Conservation (phyloP, 2,329 filamentous ascomycete species). For the Diaporthe longicolla region DNA sequence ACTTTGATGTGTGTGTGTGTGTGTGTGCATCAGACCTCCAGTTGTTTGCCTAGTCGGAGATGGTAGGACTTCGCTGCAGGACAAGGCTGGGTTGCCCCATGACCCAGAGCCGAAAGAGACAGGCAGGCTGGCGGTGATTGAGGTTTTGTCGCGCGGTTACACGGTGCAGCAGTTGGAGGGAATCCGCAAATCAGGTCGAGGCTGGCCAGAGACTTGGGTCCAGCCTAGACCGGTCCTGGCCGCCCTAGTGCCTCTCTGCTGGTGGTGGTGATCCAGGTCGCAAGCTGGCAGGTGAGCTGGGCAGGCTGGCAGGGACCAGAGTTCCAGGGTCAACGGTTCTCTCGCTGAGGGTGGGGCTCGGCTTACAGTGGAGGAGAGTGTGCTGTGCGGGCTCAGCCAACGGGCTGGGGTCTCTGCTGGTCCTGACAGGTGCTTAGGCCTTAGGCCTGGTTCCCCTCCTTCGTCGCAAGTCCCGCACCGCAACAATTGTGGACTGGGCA, state of each 20-base stretch:
- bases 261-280: conserved; percentile 6
- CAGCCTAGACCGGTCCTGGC: conserved; percentile 31
- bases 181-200: conserved; percentile 38
- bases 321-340: conserved; percentile 16
- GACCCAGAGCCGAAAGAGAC: background rate
- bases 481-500: conserved; percentile 31
- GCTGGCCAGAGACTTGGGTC: conserved; percentile 35
- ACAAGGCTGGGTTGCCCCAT: conserved; percentile 3
- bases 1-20: background rate
- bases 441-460: conserved; percentile 24
- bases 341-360: conserved; percentile 8
- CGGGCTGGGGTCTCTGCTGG: conserved; percentile 20
- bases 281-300: background rate
- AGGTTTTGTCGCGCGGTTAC: conserved; percentile 42
- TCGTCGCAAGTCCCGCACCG: conserved; percentile 34
- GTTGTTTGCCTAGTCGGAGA: background rate
- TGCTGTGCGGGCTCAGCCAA: conserved; percentile 28
- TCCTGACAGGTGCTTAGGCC: background rate
- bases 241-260: background rate
- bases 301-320: conserved; percentile 16
- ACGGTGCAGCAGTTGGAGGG: conserved; percentile 9
- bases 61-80: background rate
- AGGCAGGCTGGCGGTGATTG: background rate
- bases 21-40: background rate
- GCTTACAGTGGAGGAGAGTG: conserved; percentile 27